Conservation (phyloP, 2,329 filamentous ascomycete genomes). For the Dryadomyces quercus-mongolicae region DNA sequence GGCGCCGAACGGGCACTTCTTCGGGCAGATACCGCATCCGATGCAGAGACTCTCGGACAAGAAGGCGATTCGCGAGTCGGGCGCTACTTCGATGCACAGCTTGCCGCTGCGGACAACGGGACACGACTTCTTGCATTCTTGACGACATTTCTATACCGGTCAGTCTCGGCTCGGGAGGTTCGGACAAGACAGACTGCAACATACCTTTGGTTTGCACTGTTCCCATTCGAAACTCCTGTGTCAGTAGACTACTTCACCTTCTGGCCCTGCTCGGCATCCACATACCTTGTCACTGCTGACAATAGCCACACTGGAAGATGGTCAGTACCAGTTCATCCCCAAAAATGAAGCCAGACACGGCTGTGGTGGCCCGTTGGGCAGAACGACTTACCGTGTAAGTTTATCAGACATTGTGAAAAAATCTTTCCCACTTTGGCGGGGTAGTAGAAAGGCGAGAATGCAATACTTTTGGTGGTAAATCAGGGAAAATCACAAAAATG, state of each 20-base stretch:
- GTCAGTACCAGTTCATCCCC: constrained; percentile 16
- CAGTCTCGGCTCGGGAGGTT: background rate
- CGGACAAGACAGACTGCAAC: background rate
- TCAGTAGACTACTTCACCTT: background rate
- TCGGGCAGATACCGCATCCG: constrained; percentile 98
- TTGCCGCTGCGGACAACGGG: constrained; percentile 96
- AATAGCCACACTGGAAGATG: constrained; percentile 75
- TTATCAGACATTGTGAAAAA: constrained; percentile 10
- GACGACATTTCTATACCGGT: constrained; percentile 70
- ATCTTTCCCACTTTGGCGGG: constrained; percentile 6
- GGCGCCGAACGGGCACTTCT: constrained; percentile 97
- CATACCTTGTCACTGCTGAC: constrained; percentile 93
- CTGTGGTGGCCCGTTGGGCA: no score
- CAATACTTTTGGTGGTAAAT: background rate
- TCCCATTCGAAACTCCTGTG: background rate
- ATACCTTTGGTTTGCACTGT: constrained; percentile 80
- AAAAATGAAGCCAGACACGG: no score
- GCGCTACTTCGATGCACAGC: constrained; percentile 73
- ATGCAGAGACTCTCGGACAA: constrained; percentile 92
- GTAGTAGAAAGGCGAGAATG: background rate
- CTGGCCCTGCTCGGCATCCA: constrained; percentile 10
- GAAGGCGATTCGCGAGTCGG: constrained; percentile 89
- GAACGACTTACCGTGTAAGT: constrained; percentile 72
- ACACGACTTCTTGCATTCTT: constrained; percentile 98
- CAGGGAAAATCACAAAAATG: background rate